A percentile compares a stretch with the other conserved stretches of the same genome.
phyloP scores from a whole-genome alignment of 2,329 filamentous ascomycete genomes.

The Alternaria novae-zelandiae region DNA sequence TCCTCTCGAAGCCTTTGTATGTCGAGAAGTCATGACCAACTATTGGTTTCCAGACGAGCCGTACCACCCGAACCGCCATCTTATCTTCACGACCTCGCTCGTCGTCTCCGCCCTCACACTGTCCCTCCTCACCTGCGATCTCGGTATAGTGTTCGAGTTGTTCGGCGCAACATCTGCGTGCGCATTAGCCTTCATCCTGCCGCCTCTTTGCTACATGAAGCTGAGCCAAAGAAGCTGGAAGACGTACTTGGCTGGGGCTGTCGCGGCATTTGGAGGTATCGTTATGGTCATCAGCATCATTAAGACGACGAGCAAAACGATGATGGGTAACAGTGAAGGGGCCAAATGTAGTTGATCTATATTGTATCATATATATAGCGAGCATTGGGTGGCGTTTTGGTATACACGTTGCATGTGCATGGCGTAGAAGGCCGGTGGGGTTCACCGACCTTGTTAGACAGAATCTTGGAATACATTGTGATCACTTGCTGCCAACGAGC shows the following conservation, averaged over 20 bases:
- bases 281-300: constrained; percentile 73
- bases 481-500: neutral
- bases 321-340: constrained; percentile 26
- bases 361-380: constrained; percentile 23
- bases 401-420: constrained; percentile 8
- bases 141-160: constrained; percentile 93
- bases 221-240: constrained; percentile 80
- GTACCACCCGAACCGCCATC: constrained; percentile 82
- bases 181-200: constrained; percentile 92
- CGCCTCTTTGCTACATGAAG: constrained; percentile 94
- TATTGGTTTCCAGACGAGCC: constrained; percentile 77
- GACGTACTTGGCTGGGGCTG: constrained; percentile 73
- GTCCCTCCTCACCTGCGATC: constrained; percentile 86
- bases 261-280: constrained; percentile 76
- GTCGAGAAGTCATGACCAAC: constrained; percentile 92
- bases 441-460: neutral
- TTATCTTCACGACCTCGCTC: constrained; percentile 82
- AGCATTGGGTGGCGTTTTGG: constrained; percentile 26
- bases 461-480: neutral
- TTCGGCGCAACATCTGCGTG: constrained; percentile 95
- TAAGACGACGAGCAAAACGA: constrained; percentile 39
- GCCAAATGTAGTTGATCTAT: constrained; percentile 34
- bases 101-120: constrained; percentile 80
- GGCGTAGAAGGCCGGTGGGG: neutral
- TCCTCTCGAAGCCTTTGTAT: constrained; percentile 96